A percentile compares a stretch with the other conserved stretches of the same genome.
Evolutionary conservation across 1,284 basidiomycete species (phyloP).

Genomic region (Irpex sp.): DNA sequence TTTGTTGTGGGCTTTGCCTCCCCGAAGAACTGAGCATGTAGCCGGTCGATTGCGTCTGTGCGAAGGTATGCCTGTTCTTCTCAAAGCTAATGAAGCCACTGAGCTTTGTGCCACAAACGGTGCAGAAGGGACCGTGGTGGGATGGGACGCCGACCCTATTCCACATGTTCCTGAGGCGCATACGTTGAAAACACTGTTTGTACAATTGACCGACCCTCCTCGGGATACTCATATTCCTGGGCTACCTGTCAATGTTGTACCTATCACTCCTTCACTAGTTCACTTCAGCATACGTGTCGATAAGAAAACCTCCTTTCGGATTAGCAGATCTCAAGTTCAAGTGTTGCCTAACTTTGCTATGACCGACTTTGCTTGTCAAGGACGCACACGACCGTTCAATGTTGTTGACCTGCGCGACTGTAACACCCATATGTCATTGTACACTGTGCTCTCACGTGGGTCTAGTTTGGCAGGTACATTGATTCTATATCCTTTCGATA

Average conservation of each 20-base stretch:
- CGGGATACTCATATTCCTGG: not conserved
- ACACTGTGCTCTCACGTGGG: not conserved
- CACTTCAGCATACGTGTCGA: not conserved
- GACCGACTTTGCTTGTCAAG: not conserved
- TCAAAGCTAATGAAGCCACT: conserved; percentile 33
- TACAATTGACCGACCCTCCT: not conserved
- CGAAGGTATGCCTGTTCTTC: conserved; percentile 36
- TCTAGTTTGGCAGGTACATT: not conserved
- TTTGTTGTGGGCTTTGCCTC: not conserved
- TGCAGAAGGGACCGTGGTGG: conserved; percentile 31
- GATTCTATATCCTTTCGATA: not conserved
- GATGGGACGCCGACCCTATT: conserved; percentile 23
- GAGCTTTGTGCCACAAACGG: conserved; percentile 38
- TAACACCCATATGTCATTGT: not conserved
- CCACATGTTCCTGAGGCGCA: not conserved
- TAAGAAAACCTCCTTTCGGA: not conserved
- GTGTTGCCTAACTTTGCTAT: not conserved
- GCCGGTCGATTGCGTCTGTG: conserved; percentile 26
- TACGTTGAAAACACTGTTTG: not conserved
- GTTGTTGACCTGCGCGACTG: not conserved
- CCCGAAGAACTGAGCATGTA: not conserved
- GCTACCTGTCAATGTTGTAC: not conserved
- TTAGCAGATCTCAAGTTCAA: not conserved
- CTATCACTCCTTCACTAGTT: not conserved
- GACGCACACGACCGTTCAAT: not conserved